Evolutionary conservation across 768 basidiomycete species (phyloP).

Genomic region (Suillus luteus): DNA sequence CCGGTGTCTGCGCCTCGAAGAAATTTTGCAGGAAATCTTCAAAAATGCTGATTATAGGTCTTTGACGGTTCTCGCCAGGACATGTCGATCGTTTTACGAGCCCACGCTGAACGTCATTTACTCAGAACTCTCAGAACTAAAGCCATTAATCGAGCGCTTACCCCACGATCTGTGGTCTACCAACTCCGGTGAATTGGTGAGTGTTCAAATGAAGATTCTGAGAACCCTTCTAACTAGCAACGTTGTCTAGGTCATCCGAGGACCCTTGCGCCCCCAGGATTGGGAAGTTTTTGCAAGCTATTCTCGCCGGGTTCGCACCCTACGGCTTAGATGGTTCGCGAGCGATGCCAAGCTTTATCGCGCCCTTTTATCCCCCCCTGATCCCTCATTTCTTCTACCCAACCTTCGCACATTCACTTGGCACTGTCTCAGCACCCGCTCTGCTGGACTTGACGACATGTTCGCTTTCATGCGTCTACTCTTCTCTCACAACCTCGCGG

Average conservation of each 20-base stretch:
- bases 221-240: background rate
- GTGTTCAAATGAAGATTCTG: background rate
- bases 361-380: slow-evolving; percentile 19
- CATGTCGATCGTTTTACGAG: slow-evolving; percentile 32
- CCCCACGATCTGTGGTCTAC: slow-evolving; percentile 34
- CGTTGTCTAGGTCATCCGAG: slow-evolving; percentile 23
- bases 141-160: slow-evolving; percentile 35
- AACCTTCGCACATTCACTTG: slow-evolving; percentile 27
- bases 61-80: slow-evolving; percentile 36
- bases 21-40: slow-evolving; percentile 35
- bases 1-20: slow-evolving; percentile 35
- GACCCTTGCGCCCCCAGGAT: slow-evolving; percentile 24
- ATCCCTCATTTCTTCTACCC: slow-evolving; percentile 26
- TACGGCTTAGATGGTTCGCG: slow-evolving; percentile 31
- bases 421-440: slow-evolving; percentile 10
- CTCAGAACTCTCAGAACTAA: slow-evolving; percentile 32
- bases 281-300: slow-evolving; percentile 34
- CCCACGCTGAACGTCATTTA: slow-evolving; percentile 35
- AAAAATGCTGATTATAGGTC: slow-evolving; percentile 33
- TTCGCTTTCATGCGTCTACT: slow-evolving; percentile 27
- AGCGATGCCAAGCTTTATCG: slow-evolving; percentile 26
- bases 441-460: slow-evolving; percentile 21
- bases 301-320: slow-evolving; percentile 31
- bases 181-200: slow-evolving; percentile 9
- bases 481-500: slow-evolving; percentile 16